Percentiles rank a stretch among this genome's conserved stretches.
phyloP scores from a whole-genome alignment of 306 rosid species.

The Medicago lupulina region DNA sequence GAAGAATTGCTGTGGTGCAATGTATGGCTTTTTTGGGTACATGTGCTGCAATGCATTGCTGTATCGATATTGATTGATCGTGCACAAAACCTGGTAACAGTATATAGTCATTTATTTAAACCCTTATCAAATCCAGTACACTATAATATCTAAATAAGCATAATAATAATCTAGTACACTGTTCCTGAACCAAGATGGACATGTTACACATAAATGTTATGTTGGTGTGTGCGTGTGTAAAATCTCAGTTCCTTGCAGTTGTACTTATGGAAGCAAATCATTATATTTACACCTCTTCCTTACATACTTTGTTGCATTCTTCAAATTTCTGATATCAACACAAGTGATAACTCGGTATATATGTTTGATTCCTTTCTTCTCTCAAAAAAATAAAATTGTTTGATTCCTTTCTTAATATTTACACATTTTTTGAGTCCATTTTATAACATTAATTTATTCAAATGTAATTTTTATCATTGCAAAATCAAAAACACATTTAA shows the following conservation, averaged over 20 bases:
- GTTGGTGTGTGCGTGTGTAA: neutral
- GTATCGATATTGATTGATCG: slow-evolving; percentile 45
- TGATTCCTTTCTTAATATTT: no score
- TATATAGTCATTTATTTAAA: slow-evolving; percentile 34
- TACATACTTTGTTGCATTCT: neutral
- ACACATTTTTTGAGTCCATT: no score
- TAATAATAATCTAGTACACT: slow-evolving; percentile 16
- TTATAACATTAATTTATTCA: no score
- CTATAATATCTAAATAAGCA: neutral
- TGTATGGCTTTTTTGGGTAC: slow-evolving; percentile 43
- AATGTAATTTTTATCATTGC: no score
- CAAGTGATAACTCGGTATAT: no score
- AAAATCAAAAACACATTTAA: no score
- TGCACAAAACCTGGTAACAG: slow-evolving; percentile 38
- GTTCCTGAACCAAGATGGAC: neutral
- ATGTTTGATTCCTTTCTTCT: no score
- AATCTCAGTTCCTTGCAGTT: slow-evolving; percentile 29
- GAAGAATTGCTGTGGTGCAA: slow-evolving; percentile 34
- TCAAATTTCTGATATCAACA: no score
- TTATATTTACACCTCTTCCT: neutral
- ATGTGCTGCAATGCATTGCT: slow-evolving; percentile 41
- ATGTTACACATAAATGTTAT: neutral
- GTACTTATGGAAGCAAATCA: slow-evolving; percentile 16
- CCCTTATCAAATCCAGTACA: slow-evolving; percentile 25
- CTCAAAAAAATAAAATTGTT: no score